These are phyloP conservation scores for Orobanche coerulescens DNA, from an alignment of 257 asterid genomes.

Conservation along the genomic window DNA sequence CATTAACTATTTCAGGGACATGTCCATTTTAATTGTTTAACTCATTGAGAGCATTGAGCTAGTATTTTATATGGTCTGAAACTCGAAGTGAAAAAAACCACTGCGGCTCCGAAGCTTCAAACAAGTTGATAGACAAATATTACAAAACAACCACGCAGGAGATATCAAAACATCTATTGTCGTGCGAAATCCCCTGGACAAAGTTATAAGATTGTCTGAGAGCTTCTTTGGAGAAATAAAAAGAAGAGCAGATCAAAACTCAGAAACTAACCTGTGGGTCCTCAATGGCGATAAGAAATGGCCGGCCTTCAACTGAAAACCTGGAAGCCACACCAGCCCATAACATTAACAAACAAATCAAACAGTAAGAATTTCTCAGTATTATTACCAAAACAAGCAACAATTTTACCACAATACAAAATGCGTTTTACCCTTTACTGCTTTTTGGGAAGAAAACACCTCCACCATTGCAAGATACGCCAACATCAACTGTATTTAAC, in stretches of 20 bases:
- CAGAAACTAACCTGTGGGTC: conserved; percentile 78
- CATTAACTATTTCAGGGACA: too few relatives aligned
- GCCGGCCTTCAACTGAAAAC: conserved; percentile 52
- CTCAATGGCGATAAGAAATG: conserved; percentile 64
- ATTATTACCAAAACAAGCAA: neutral
- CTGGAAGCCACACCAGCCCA: conserved; percentile 33
- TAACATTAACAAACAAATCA: neutral
- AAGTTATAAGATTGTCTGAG: conserved; percentile 1
- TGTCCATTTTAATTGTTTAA: neutral
- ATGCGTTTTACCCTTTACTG: conserved; percentile 56
- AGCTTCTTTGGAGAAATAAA: conserved; percentile 1
- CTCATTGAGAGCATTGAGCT: neutral
- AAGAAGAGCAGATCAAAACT: conserved; percentile 12
- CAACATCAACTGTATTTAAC: conserved; percentile 75
- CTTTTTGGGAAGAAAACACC: conserved; percentile 68
- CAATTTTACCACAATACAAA: conserved; percentile 3
- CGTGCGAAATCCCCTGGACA: neutral
- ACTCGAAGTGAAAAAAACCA: neutral
- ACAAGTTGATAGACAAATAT: neutral
- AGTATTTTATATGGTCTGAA: neutral
- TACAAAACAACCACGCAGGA: neutral
- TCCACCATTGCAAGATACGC: conserved; percentile 70
- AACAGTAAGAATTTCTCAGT: neutral
- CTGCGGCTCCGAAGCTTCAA: neutral
- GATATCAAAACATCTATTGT: neutral